Evolutionary conservation across 2,329 filamentous ascomycete species (phyloP).

Genomic region (Pseudomassariella vexata): DNA sequence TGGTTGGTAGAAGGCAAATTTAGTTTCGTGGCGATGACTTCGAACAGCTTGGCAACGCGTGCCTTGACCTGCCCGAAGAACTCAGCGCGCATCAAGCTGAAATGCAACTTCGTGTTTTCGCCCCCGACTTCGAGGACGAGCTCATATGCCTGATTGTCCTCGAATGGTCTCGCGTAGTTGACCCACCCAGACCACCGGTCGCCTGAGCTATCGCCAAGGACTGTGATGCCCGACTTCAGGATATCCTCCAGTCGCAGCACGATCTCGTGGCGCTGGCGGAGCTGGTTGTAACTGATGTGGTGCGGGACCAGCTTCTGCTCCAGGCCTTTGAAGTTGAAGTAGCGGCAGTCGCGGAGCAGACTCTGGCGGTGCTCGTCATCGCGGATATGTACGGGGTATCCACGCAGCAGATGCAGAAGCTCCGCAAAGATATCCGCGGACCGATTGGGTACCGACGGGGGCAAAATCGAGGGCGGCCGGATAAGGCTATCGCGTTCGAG

Average conservation of each 20-base stretch:
- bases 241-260: slow-evolving; percentile 76
- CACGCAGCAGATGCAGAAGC: slow-evolving; percentile 72
- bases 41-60: slow-evolving; percentile 67
- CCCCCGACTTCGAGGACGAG: slow-evolving; percentile 75
- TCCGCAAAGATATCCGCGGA: slow-evolving; percentile 82
- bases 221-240: slow-evolving; percentile 76
- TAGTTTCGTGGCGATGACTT: slow-evolving; percentile 77
- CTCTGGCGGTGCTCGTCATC: slow-evolving; percentile 71
- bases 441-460: slow-evolving; percentile 73
- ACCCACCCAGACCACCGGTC: slow-evolving; percentile 48
- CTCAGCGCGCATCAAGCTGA: slow-evolving; percentile 51
- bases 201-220: slow-evolving; percentile 42
- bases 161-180: slow-evolving; percentile 76
- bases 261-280: slow-evolving; percentile 67
- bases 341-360: slow-evolving; percentile 79
- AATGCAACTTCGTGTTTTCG: slow-evolving; percentile 45
- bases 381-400: slow-evolving; percentile 74
- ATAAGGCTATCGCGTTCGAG: slow-evolving; percentile 73
- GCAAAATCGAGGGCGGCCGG: slow-evolving; percentile 79
- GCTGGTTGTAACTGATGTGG: slow-evolving; percentile 67
- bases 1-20: slow-evolving; percentile 56
- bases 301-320: slow-evolving; percentile 84
- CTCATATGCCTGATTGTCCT: slow-evolving; percentile 69
- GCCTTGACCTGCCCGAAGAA: slow-evolving; percentile 69
- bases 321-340: slow-evolving; percentile 87